Base-by-base conservation (phyloP, 352 stramenopile species). In the Globisporangium cylindrosporum region DNA sequence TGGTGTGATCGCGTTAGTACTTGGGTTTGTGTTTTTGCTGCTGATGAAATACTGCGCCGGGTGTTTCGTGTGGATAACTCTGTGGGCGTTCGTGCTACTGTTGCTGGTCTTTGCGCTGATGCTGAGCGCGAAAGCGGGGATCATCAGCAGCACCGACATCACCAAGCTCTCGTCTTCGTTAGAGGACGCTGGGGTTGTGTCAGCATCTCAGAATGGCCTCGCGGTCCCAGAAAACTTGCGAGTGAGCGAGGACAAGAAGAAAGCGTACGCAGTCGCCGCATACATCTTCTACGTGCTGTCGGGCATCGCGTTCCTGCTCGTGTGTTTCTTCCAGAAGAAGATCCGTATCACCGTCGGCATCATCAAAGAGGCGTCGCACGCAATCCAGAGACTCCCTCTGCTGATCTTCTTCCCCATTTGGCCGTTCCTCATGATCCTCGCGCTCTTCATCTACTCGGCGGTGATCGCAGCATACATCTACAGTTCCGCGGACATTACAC, bases 271-370 rank as follows among this genome's bases (percentile, higher is more conserved):
- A 0, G 80, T 53, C 3, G 86, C 78, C 0, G 87, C 87, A 3
- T 92, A 94, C 59, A 70, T 95, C 10, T 76, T 82, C 5, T 88
- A 83, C 48, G 79, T 75, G 20, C 69, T 94, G 18, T 68, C 77
- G 0, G 80, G 92, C 8, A 62, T 90, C 1, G 78, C 84, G 14
- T 74, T 96, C 20, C 60, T 96, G 48, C 79, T 97, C 4, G 82
- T 96, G 57, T 94, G 84, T 54, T 92, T 96, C 64, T 86, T 91
- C 63, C 81, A 90, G 58, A 95, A 93, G 74, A 88, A 86, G 59
- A 93, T 95, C 55, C 76, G 83, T 5, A 79, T 95, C 56, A 78
- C 85, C 0, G 71, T 94, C 5, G 82, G 77, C 0, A 91, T 95
- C 53, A 87, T 95, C 61, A 90, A 89, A 51, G 88, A 95, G 49